Percentiles rank a stretch among this genome's conserved stretches.
Evolutionary conservation across 257 asterid species (phyloP).

Genomic region (Apocynum venetum): DNA sequence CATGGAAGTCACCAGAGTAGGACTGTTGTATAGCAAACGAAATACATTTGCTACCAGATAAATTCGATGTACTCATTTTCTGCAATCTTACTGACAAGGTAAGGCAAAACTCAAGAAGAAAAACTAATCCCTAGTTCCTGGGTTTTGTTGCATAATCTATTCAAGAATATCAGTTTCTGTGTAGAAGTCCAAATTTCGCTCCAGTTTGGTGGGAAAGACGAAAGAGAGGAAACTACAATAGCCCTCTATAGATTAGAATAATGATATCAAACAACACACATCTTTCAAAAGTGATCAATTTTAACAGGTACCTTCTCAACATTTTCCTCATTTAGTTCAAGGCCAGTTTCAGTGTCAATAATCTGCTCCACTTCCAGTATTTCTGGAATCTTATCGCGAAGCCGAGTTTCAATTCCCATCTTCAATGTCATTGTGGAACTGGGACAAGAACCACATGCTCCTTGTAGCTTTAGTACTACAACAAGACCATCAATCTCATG

Average conservation of each 20-base stretch:
- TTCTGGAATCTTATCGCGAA: constrained; percentile 83
- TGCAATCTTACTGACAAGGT: background rate
- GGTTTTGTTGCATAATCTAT: background rate
- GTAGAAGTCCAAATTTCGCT: background rate
- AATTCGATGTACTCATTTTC: too few species aligned
- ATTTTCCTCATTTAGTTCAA: constrained; percentile 72
- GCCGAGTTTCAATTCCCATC: constrained; percentile 83
- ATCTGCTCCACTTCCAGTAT: constrained; percentile 77
- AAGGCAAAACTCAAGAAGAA: background rate
- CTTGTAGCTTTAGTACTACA: constrained; percentile 79
- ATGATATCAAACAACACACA: background rate
- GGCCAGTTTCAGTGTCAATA: constrained; percentile 73
- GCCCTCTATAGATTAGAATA: background rate
- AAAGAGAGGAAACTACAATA: background rate
- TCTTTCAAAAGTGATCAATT: background rate
- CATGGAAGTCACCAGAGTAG: too few species aligned
- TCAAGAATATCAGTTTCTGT: background rate
- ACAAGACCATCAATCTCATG: constrained; percentile 95
- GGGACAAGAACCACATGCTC: constrained; percentile 97
- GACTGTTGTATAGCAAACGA: too few species aligned
- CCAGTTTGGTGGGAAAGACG: background rate
- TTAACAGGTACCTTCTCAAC: constrained; percentile 61
- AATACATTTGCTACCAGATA: too few species aligned
- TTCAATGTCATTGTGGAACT: constrained; percentile 82
- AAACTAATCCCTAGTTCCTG: background rate